Percentiles rank a stretch among this genome's conserved stretches.
These are phyloP conservation scores for Akanthomyces uredinophilus DNA, from an alignment of 2,329 filamentous ascomycete genomes.

Conservation along the genomic window DNA sequence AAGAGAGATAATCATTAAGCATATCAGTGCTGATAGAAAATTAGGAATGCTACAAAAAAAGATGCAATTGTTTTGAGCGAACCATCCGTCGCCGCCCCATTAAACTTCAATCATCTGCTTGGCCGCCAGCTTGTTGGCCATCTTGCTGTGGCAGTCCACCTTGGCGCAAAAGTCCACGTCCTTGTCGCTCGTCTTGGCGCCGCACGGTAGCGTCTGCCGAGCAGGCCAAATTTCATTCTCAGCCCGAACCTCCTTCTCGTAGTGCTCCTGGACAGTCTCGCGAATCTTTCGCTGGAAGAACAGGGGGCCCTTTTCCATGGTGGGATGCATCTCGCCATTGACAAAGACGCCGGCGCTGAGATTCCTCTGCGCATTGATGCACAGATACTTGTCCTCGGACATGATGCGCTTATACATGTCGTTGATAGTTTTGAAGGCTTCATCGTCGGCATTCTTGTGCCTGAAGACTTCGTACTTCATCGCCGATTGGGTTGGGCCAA, in stretches of 20 bases:
- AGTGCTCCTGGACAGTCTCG: constrained; percentile 42
- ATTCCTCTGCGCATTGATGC: constrained; percentile 54
- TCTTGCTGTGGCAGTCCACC: constrained; percentile 29
- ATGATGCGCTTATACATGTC: constrained; percentile 59
- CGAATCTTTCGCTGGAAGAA: constrained; percentile 51
- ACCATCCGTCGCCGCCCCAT: neutral
- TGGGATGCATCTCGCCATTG: constrained; percentile 58
- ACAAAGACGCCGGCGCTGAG: constrained; percentile 56
- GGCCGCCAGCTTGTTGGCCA: neutral
- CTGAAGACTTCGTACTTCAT: constrained; percentile 62
- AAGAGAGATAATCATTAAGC: neutral
- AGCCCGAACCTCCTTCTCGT: constrained; percentile 38
- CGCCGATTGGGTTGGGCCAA: constrained; percentile 41
- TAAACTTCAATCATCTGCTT: constrained; percentile 23
- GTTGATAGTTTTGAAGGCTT: constrained; percentile 52
- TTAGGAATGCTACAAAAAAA: neutral
- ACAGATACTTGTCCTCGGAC: constrained; percentile 60
- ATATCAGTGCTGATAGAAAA: neutral
- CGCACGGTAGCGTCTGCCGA: constrained; percentile 29
- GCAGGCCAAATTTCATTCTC: constrained; percentile 50
- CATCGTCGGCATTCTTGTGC: constrained; percentile 54
- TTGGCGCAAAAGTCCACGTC: constrained; percentile 31
- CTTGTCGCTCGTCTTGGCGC: constrained; percentile 21
- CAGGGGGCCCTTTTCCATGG: constrained; percentile 53
- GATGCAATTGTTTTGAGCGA: neutral